These are phyloP conservation scores for Mallotus repandus DNA, from an alignment of 441 rosid genomes.

Conservation along the genomic window DNA sequence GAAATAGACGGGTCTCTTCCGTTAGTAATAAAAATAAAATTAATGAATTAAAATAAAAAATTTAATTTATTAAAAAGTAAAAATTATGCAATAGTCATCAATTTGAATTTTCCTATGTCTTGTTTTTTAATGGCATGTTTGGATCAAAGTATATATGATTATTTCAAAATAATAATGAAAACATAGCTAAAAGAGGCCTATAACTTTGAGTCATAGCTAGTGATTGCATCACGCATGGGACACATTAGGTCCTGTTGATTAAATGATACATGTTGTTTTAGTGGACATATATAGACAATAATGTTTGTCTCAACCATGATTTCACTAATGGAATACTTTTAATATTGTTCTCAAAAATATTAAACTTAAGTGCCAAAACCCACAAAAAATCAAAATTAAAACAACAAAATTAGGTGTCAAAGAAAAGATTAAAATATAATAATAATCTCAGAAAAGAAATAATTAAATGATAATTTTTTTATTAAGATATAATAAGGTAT, in stretches of 20 bases:
- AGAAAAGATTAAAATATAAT: no score
- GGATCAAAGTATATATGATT: background rate
- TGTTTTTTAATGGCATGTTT: no score
- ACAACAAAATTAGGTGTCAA: no score
- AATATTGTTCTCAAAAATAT: background rate
- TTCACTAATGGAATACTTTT: background rate
- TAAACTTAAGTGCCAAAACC: background rate
- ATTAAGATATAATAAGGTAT: no score
- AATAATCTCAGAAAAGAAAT: no score
- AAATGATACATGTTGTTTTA: conserved; percentile 7
- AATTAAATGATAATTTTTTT: no score
- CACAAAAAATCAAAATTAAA: background rate
- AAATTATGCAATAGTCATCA: no score
- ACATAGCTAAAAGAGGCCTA: background rate
- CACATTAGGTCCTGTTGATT: conserved; percentile 5
- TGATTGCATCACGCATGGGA: conserved; percentile 15
- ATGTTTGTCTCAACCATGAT: conserved; percentile 9
- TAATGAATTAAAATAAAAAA: no score
- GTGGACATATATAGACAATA: background rate
- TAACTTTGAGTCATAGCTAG: background rate
- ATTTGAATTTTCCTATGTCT: no score
- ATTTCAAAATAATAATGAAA: background rate
- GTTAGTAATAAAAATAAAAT: no score
- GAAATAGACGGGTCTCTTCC: no score
- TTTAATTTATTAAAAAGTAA: no score